phyloP scores from a whole-genome alignment of 192 early-diverging fungal species.

The Spizellomyces punctatus region DNA sequence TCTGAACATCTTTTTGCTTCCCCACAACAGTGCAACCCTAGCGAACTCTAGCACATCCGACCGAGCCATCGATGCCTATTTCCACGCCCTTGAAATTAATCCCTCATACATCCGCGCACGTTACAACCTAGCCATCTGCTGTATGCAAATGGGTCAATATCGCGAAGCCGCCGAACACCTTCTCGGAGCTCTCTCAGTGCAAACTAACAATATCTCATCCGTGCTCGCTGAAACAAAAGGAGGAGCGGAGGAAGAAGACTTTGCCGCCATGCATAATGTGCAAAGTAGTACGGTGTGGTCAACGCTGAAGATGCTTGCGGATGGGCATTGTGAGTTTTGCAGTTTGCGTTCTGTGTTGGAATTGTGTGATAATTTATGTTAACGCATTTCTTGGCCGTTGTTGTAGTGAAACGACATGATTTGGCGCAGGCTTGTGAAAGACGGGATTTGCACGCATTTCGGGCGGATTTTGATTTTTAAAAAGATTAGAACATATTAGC shows the following conservation, averaged over 20 bases:
- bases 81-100: conserved; percentile 92
- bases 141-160: conserved; percentile 86
- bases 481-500: background rate
- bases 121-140: conserved; percentile 93
- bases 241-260: conserved; percentile 29
- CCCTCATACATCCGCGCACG: conserved; percentile 93
- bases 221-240: conserved; percentile 43
- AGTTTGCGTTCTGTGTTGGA: background rate
- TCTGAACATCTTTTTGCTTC: too few relatives aligned
- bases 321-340: conserved; percentile 46
- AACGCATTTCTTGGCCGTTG: conserved; percentile 19
- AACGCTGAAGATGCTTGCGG: conserved; percentile 72
- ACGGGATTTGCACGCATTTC: conserved; percentile 80
- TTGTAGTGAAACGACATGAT: conserved; percentile 79
- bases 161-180: conserved; percentile 91
- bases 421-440: conserved; percentile 79
- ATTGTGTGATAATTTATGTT: background rate
- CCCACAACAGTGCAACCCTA: conserved; percentile 73
- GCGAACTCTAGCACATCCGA: conserved; percentile 79
- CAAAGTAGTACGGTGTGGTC: conserved; percentile 78
- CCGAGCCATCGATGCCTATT: conserved; percentile 91
- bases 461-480: conserved; percentile 80
- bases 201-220: conserved; percentile 51
- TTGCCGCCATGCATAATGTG: conserved; percentile 16
- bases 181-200: conserved; percentile 81